Percentiles rank a stretch among this genome's conserved stretches.
Evolutionary conservation across 257 asterid species (phyloP).

Genomic region (Solanum chilense): DNA sequence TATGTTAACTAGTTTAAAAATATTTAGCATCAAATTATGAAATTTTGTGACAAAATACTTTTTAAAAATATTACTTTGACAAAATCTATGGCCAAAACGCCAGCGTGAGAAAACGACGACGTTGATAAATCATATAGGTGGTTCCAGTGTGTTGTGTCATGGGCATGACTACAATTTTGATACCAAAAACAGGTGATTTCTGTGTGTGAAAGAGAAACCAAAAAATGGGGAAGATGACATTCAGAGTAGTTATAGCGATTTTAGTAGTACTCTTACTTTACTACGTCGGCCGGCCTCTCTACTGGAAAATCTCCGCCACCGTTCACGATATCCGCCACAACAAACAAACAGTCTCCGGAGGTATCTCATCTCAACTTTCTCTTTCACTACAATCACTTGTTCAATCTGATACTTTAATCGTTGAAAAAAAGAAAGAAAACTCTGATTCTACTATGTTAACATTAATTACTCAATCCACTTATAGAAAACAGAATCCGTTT

Average conservation of each 20-base stretch:
- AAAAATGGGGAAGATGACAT: conserved; percentile 18
- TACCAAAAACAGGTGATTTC: neutral
- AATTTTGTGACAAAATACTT: no score
- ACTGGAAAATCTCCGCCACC: conserved; percentile 91
- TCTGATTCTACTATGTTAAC: neutral
- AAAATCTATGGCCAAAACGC: neutral
- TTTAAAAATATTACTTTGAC: no score
- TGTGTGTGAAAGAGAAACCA: neutral
- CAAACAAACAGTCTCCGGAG: conserved; percentile 77
- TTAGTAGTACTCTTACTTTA: conserved; percentile 24
- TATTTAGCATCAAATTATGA: no score
- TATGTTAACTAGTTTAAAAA: no score
- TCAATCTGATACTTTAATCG: neutral
- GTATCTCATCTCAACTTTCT: conserved; percentile 8
- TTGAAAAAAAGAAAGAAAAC: neutral
- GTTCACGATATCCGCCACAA: conserved; percentile 75
- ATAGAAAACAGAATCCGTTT: neutral
- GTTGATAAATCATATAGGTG: neutral
- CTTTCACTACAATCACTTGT: neutral
- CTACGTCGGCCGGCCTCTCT: conserved; percentile 76
- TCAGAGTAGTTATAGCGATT: conserved; percentile 36
- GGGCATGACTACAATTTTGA: neutral
- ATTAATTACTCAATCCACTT: neutral
- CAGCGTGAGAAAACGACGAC: neutral
- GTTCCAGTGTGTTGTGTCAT: neutral